Percentiles rank a stretch among this genome's conserved stretches.
Conservation (phyloP, 148 eudicot genomes). For the Persicaria tinctoria region DNA sequence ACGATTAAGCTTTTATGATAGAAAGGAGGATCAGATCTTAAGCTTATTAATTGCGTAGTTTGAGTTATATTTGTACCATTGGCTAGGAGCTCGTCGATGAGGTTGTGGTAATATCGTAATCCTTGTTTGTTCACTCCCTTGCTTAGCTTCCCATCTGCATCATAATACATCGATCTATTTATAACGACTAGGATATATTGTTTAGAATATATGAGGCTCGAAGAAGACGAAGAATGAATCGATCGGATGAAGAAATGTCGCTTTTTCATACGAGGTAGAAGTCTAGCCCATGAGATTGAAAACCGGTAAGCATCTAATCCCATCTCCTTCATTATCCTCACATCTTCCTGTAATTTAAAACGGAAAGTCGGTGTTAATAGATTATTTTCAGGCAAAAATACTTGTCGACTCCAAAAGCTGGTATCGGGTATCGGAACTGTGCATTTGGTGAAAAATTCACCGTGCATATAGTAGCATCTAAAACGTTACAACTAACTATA, state of each 20-base stretch:
- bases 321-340: constrained; percentile 26
- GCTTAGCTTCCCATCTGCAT: constrained; percentile 35
- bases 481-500: no score
- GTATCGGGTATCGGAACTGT: background rate
- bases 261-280: constrained; percentile 29
- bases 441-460: background rate
- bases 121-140: constrained; percentile 41
- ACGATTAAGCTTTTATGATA: no score
- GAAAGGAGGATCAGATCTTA: background rate
- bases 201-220: background rate
- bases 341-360: constrained; percentile 26
- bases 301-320: constrained; percentile 34
- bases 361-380: no score
- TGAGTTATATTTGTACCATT: constrained; percentile 19
- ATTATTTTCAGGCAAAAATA: background rate
- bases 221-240: background rate
- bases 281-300: constrained; percentile 36
- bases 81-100: constrained; percentile 37
- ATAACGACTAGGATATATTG: no score
- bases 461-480: background rate
- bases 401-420: background rate
- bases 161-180: no score
- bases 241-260: background rate
- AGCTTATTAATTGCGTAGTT: background rate
- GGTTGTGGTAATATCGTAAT: constrained; percentile 43